Evolutionary conservation across 305 asterid genomes (phyloP).

Genomic region (Solanum aculeatissimum): DNA sequence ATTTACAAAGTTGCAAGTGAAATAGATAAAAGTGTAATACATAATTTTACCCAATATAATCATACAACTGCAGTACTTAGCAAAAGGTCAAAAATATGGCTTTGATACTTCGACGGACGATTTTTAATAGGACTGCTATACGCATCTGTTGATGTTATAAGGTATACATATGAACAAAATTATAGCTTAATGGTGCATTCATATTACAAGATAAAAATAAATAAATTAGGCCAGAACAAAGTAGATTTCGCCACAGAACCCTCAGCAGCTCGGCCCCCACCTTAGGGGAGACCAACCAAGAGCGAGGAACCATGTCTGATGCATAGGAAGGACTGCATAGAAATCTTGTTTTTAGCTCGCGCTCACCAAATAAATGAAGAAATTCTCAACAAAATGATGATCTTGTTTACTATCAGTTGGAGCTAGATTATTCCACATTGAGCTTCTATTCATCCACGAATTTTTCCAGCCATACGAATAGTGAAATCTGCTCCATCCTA

Average conservation of each 20-base stretch:
- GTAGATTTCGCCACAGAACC: not conserved
- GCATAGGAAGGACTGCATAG: conserved; percentile 4
- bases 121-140: not conserved
- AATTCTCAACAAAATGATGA: not conserved
- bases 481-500: conserved; percentile 6
- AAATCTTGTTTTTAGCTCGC: conserved; percentile 14
- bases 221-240: not conserved
- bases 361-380: conserved; percentile 19
- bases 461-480: conserved; percentile 7
- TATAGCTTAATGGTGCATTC: not conserved
- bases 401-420: conserved; percentile 9
- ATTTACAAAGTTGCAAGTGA: no score
- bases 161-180: not conserved
- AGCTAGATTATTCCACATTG: conserved; percentile 9
- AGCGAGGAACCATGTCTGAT: not conserved
- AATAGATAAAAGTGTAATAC: no score
- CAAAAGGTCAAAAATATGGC: not conserved
- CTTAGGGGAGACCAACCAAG: not conserved
- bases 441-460: conserved; percentile 2
- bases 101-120: not conserved
- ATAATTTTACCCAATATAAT: no score
- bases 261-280: not conserved
- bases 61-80: no score
- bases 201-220: not conserved
- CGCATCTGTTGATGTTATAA: not conserved